phyloP scores from a whole-genome alignment of 441 rosid genomes.

The Pelargonium fulgidum region DNA sequence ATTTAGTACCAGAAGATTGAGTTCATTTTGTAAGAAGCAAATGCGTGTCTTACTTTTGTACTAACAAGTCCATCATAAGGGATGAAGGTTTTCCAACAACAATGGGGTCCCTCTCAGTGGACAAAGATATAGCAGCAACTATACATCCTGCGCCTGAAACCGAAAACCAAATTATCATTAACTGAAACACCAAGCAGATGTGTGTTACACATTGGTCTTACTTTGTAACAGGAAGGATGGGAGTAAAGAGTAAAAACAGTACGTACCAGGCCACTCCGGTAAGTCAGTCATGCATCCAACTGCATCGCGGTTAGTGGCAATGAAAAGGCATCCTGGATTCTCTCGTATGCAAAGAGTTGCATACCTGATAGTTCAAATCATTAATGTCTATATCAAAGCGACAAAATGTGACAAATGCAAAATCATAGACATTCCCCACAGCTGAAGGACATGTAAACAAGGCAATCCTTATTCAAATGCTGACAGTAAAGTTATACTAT shows the following conservation, averaged over 20 bases:
- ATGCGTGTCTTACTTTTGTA: constrained; percentile 40
- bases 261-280: constrained; percentile 92
- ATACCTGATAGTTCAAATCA: constrained; percentile 40
- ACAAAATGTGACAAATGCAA: neutral
- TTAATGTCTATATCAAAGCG: neutral
- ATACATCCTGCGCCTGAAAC: constrained; percentile 82
- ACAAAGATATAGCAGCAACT: constrained; percentile 76
- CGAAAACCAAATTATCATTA: neutral
- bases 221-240: neutral
- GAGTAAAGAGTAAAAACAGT: neutral
- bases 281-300: constrained; percentile 75
- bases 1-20: neutral
- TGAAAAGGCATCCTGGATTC: constrained; percentile 83
- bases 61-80: constrained; percentile 73
- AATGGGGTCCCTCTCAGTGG: constrained; percentile 67
- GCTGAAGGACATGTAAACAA: no score
- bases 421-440: no score
- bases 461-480: no score
- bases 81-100: constrained; percentile 89
- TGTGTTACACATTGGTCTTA: neutral
- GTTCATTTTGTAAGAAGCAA: neutral
- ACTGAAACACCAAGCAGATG: constrained; percentile 1
- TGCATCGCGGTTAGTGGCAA: constrained; percentile 81
- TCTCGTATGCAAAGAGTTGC: constrained; percentile 87
- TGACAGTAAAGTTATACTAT: no score